phyloP scores from a whole-genome alignment of 208 protist species.

The Trypanosoma brucei region DNA sequence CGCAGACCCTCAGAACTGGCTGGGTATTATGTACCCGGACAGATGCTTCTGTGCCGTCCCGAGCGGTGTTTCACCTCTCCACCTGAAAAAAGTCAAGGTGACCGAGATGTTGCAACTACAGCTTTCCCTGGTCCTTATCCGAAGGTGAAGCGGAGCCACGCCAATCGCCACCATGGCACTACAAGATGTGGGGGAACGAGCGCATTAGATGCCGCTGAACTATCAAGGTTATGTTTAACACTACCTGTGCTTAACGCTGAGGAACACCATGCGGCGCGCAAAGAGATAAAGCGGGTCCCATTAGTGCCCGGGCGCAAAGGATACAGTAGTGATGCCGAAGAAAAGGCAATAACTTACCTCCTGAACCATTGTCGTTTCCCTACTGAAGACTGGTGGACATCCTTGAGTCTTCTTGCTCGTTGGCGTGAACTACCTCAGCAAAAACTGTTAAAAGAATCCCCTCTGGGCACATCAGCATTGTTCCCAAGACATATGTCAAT shows the following conservation, averaged over 20 bases:
- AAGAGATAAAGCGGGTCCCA: neutral
- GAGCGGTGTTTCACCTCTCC: too few species aligned
- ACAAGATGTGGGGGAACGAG: neutral
- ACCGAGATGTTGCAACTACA: too few species aligned
- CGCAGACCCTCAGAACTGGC: too few species aligned
- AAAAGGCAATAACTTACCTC: slow-evolving; percentile 11
- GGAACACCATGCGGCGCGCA: neutral
- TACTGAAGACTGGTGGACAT: slow-evolving; percentile 14
- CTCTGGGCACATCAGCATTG: neutral
- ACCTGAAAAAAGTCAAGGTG: too few species aligned
- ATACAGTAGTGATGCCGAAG: slow-evolving; percentile 2
- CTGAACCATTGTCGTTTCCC: slow-evolving; percentile 24
- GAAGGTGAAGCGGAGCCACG: too few species aligned
- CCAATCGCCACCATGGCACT: too few species aligned
- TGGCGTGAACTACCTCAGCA: slow-evolving; percentile 13
- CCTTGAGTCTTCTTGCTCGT: slow-evolving; percentile 13
- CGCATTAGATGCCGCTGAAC: neutral
- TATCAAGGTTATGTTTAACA: neutral
- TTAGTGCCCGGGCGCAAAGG: neutral
- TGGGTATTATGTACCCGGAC: too few species aligned
- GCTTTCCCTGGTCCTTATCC: too few species aligned
- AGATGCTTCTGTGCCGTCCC: too few species aligned
- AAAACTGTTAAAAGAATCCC: neutral
- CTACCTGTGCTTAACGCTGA: neutral
- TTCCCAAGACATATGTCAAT: slow-evolving; percentile 7